A percentile compares a stretch with the other conserved stretches of the same genome.
Evolutionary conservation across 768 basidiomycete species (phyloP).

Genomic region (Ephemerocybe angulata): DNA sequence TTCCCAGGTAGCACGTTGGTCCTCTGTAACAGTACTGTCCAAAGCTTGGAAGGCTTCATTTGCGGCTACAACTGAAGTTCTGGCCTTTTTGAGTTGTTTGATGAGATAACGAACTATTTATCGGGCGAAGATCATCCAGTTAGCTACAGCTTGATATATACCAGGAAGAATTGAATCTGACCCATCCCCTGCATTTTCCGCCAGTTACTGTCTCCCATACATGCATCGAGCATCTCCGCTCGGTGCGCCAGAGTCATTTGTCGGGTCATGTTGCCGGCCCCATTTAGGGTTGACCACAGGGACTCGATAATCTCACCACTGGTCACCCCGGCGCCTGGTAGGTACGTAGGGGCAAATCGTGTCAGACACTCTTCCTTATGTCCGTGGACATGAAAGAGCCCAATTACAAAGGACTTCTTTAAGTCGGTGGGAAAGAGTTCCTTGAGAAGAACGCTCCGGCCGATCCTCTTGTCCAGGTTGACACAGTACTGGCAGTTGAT

Average conservation of each 20-base stretch:
- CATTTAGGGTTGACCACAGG: conserved; percentile 16
- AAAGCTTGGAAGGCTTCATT: not conserved
- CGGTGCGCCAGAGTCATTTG: conserved; percentile 11
- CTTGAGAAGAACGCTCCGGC: no score
- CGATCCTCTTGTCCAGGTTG: no score
- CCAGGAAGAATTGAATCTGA: not conserved
- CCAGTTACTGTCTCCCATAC: conserved; percentile 21
- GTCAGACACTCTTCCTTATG: conserved; percentile 21
- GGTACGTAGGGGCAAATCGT: conserved; percentile 16
- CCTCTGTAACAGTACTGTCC: not conserved
- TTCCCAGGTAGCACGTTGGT: not conserved
- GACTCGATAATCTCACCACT: conserved; percentile 19
- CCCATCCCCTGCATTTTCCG: conserved; percentile 22
- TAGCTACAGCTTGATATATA: no score
- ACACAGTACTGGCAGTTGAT: not conserved
- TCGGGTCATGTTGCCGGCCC: conserved; percentile 1
- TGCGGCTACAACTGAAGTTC: not conserved
- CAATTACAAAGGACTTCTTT: not conserved
- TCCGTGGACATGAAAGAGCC: conserved; percentile 22
- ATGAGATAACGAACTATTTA: not conserved
- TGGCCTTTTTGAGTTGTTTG: not conserved
- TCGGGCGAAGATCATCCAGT: not conserved
- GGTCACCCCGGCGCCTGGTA: conserved; percentile 5
- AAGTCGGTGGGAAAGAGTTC: no score
- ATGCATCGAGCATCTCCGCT: conserved; percentile 20